Percentiles rank a stretch among this genome's conserved stretches.
These are phyloP conservation scores for Salvia hispanica DNA, from an alignment of 257 asterid species.

Conservation along the genomic window DNA sequence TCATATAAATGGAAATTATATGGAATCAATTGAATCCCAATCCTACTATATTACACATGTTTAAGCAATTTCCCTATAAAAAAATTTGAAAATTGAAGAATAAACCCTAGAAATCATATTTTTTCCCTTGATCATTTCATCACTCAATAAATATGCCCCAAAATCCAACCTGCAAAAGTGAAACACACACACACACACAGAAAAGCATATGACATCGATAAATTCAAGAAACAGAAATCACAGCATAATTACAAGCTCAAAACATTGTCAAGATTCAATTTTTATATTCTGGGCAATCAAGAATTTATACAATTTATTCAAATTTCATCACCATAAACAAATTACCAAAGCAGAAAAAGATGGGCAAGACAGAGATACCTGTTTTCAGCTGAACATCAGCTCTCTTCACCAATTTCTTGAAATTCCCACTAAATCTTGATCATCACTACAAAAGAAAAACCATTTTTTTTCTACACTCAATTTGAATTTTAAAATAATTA, in stretches of 20 bases:
- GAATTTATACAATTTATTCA: slow-evolving; percentile 6
- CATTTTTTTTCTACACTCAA: background rate
- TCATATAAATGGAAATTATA: background rate
- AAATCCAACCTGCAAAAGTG: slow-evolving; percentile 29
- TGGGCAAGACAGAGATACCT: slow-evolving; percentile 22
- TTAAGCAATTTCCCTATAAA: slow-evolving; percentile 18
- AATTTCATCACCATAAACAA: background rate
- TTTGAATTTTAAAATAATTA: background rate
- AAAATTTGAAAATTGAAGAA: slow-evolving; percentile 23
- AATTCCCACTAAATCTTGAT: slow-evolving; percentile 21
- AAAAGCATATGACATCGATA: background rate
- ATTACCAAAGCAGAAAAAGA: slow-evolving; percentile 2
- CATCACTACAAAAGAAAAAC: background rate
- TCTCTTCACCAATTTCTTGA: slow-evolving; percentile 27
- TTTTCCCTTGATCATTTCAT: background rate
- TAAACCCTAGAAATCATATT: slow-evolving; percentile 28
- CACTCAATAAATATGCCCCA: slow-evolving; percentile 16
- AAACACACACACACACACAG: slow-evolving; percentile 8
- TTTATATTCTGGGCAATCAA: slow-evolving; percentile 29
- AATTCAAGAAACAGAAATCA: background rate
- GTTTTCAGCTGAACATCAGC: slow-evolving; percentile 27
- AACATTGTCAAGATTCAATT: slow-evolving; percentile 7
- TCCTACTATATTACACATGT: background rate
- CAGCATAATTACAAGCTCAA: slow-evolving; percentile 7
- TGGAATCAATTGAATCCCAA: slow-evolving; percentile 23